A percentile compares a stretch with the other conserved stretches of the same genome.
Conservation (phyloP, 768 basidiomycete species). For the Podaxis sp. region DNA sequence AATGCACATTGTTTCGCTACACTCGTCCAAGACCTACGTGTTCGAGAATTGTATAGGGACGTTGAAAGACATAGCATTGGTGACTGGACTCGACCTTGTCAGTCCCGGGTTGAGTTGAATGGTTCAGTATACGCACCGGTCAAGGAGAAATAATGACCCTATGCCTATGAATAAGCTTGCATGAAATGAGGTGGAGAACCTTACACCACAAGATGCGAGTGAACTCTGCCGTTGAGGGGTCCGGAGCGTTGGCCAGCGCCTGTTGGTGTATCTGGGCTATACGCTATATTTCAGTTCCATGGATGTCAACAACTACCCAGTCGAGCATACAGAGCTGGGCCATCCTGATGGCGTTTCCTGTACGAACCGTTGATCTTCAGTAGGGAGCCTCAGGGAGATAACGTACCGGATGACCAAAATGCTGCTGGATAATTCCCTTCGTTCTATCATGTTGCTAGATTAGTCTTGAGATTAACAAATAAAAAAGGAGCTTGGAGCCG, state of each 20-base stretch:
- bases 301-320: background rate
- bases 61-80: constrained; percentile 17
- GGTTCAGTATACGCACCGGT: constrained; percentile 12
- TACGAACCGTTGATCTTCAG: background rate
- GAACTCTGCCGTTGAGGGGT: background rate
- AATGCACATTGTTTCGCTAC: background rate
- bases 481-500: background rate
- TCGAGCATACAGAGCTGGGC: constrained; percentile 18
- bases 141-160: constrained; percentile 21
- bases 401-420: constrained; percentile 2
- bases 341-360: constrained; percentile 20
- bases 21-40: background rate
- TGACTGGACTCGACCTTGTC: background rate
- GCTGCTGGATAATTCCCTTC: constrained; percentile 14
- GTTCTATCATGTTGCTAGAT: constrained; percentile 14
- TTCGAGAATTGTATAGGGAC: constrained; percentile 16
- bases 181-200: background rate
- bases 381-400: background rate
- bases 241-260: background rate
- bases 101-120: no score
- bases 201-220: constrained; percentile 7
- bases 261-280: background rate
- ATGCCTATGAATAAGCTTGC: background rate
- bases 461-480: background rate
- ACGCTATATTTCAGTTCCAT: background rate